Evolutionary conservation across 345 rosid species (phyloP).

Genomic region (Populus pruinosa): DNA sequence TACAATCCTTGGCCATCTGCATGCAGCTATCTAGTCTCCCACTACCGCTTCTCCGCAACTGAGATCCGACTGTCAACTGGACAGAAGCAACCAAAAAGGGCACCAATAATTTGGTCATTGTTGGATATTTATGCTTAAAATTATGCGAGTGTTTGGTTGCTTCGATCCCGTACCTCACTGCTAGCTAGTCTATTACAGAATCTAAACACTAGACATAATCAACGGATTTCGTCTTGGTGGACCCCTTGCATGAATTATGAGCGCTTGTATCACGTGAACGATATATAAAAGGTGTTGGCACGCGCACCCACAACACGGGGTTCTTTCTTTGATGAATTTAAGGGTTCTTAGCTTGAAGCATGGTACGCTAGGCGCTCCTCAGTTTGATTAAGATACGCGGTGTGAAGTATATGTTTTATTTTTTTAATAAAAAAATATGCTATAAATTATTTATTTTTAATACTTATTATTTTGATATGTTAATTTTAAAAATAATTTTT

Average conservation of each 20-base stretch:
- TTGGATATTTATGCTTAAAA: slow-evolving; percentile 25
- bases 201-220: background rate
- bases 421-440: no score
- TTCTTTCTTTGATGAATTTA: no score
- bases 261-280: background rate
- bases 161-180: background rate
- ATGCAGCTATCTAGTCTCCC: background rate
- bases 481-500: no score
- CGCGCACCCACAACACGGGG: no score
- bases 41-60: background rate
- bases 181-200: background rate
- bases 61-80: background rate
- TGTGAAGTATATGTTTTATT: no score
- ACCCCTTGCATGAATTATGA: background rate
- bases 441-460: no score
- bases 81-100: background rate
- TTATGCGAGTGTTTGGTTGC: slow-evolving; percentile 3
- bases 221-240: background rate
- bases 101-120: slow-evolving; percentile 14
- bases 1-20: background rate
- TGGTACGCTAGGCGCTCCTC: no score
- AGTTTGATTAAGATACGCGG: no score
- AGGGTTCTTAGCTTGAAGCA: no score
- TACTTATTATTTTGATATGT: no score
- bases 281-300: background rate